phyloP scores from a whole-genome alignment of 2,329 filamentous ascomycete genomes.

The Fusarium continuum region DNA sequence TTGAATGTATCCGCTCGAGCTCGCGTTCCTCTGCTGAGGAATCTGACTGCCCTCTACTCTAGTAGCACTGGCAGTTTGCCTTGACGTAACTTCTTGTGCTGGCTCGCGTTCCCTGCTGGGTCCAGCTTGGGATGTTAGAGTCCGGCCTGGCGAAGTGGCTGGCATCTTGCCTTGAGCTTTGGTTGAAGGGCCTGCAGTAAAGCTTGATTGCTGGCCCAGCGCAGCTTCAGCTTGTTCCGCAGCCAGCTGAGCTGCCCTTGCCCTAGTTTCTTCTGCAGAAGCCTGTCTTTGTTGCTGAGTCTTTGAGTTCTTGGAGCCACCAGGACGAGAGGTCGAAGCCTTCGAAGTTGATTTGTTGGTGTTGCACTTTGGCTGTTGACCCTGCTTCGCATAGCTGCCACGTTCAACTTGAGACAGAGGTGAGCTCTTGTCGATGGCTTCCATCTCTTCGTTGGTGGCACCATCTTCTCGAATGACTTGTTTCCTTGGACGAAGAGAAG shows the following conservation, averaged over 20 bases:
- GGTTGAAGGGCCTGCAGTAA: neutral
- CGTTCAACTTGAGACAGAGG: neutral
- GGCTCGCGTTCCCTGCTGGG: neutral
- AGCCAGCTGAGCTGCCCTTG: neutral
- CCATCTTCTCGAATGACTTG: accelerated
- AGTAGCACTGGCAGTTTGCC: neutral
- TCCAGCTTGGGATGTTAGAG: neutral
- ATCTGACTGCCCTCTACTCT: neutral
- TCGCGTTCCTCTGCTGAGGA: neutral
- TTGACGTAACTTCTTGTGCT: neutral
- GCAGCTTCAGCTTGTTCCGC: neutral
- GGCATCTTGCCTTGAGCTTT: neutral
- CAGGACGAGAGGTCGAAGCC: neutral
- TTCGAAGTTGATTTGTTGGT: neutral
- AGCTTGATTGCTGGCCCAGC: neutral
- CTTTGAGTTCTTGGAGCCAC: neutral
- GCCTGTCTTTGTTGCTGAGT: neutral
- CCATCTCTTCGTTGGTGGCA: neutral
- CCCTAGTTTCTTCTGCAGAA: neutral
- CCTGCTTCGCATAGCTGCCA: neutral
- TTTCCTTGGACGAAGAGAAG: neutral
- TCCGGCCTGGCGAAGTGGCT: neutral
- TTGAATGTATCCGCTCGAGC: neutral
- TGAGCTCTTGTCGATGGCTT: neutral
- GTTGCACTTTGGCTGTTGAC: neutral